These are phyloP conservation scores for Gyrodon lividus DNA, from an alignment of 768 basidiomycete species.

Conservation along the genomic window DNA sequence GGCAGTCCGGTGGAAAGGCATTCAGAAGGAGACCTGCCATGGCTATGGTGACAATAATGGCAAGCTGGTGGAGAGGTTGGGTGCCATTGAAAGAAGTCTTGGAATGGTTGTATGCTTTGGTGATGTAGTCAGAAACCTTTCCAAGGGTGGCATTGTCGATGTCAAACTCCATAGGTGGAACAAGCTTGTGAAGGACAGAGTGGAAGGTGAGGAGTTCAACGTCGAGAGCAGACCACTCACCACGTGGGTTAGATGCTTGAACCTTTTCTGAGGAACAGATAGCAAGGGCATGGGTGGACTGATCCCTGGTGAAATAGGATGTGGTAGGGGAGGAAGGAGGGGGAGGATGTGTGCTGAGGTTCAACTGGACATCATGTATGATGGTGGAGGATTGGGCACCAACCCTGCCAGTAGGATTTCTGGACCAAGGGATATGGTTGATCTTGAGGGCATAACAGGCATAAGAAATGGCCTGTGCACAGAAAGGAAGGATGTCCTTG, in stretches of 20 bases:
- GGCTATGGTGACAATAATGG: neutral
- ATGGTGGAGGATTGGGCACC: neutral
- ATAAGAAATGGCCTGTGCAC: too few relatives aligned
- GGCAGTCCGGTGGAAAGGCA: too few relatives aligned
- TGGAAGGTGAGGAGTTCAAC: neutral
- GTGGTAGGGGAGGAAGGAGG: too few relatives aligned
- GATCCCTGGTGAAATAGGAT: neutral
- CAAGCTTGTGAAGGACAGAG: neutral
- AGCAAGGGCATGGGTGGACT: neutral
- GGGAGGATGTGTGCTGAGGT: neutral
- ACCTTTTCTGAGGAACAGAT: neutral
- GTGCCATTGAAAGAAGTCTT: neutral
- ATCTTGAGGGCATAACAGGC: too few relatives aligned
- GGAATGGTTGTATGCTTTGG: neutral
- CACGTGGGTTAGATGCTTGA: neutral
- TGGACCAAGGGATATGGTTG: neutral
- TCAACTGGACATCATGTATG: neutral
- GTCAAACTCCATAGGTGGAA: neutral
- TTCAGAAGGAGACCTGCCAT: neutral
- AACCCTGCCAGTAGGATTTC: neutral
- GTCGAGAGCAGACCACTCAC: neutral
- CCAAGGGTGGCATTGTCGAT: neutral
- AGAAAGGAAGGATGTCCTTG: too few relatives aligned
- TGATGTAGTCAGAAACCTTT: neutral
- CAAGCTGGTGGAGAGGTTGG: neutral